Conservation (phyloP, 2,329 filamentous ascomycete species). For the Ophiosphaerella narmari region DNA sequence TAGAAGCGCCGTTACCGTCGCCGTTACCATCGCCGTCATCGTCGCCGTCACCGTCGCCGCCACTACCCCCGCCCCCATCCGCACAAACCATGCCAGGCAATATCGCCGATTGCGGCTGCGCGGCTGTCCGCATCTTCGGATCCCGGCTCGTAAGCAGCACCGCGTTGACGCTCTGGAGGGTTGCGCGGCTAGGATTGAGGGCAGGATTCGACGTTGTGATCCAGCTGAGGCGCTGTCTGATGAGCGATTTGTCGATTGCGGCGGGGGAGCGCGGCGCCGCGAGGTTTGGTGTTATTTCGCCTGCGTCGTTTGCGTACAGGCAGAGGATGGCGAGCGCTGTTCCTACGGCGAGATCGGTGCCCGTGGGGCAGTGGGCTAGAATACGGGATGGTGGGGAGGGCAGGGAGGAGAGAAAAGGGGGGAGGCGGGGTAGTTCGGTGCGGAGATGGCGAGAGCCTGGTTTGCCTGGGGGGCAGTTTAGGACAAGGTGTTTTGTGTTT, state of each 20-base stretch:
- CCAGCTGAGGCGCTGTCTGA: slow-evolving; percentile 78
- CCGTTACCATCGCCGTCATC: no score
- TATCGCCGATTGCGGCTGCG: not conserved
- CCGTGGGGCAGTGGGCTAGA: slow-evolving; percentile 71
- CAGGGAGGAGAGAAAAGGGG: slow-evolving; percentile 53
- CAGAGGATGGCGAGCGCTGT: slow-evolving; percentile 77
- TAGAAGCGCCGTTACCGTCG: no score
- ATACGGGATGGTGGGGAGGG: slow-evolving; percentile 9
- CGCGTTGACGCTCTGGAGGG: slow-evolving; percentile 88
- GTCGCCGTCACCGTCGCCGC: no score
- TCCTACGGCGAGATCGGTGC: slow-evolving; percentile 80
- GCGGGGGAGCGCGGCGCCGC: slow-evolving; percentile 1
- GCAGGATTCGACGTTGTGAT: slow-evolving; percentile 79
- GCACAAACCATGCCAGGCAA: no score
- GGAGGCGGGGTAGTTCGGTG: slow-evolving; percentile 67
- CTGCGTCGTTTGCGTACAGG: slow-evolving; percentile 69
- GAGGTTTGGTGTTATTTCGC: slow-evolving; percentile 40
- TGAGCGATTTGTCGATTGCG: slow-evolving; percentile 71
- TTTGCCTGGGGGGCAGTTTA: slow-evolving; percentile 74
- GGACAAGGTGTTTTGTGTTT: slow-evolving; percentile 56
- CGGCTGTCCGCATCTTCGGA: not conserved
- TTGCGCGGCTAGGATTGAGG: slow-evolving; percentile 81
- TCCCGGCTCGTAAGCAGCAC: slow-evolving; percentile 69
- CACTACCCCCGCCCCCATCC: no score
- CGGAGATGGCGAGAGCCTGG: slow-evolving; percentile 83